Percentiles rank a stretch among this genome's conserved stretches.
phyloP scores from a whole-genome alignment of 441 rosid species.

The Bocquillonia castaneifolia region DNA sequence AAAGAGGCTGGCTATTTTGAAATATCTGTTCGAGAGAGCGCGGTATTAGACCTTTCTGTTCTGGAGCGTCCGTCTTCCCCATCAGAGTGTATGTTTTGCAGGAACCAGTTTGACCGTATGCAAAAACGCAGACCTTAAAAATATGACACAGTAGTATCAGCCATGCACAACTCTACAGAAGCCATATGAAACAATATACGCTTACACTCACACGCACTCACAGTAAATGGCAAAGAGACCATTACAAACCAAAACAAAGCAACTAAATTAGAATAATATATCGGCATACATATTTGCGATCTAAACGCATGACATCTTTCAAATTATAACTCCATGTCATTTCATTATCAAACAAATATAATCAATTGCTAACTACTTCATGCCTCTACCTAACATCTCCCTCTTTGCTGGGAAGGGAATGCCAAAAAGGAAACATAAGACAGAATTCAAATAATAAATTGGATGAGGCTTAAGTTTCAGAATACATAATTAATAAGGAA shows the following conservation, averaged over 20 bases:
- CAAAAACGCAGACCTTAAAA: constrained; percentile 92
- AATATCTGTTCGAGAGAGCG: constrained; percentile 89
- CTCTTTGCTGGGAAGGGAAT: too few relatives aligned
- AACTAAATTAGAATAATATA: background rate
- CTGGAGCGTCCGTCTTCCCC: constrained; percentile 75
- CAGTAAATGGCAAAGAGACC: background rate
- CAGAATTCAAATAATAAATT: background rate
- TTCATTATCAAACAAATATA: background rate
- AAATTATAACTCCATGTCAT: background rate
- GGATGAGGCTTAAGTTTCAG: background rate
- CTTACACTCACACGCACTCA: background rate
- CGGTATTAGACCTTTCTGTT: constrained; percentile 82
- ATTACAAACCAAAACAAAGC: background rate
- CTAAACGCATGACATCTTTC: background rate
- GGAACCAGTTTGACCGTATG: constrained; percentile 97
- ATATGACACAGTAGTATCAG: constrained; percentile 12
- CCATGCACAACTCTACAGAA: background rate
- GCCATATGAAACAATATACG: too few relatives aligned
- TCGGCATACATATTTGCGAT: background rate
- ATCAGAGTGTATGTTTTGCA: constrained; percentile 98
- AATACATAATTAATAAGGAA: background rate
- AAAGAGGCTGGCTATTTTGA: constrained; percentile 66
- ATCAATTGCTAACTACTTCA: background rate
- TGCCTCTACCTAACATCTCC: background rate
- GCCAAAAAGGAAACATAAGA: too few relatives aligned